Base-by-base conservation (phyloP, 1,284 basidiomycete genomes). In the Phellopilus nigrolimitatus region DNA sequence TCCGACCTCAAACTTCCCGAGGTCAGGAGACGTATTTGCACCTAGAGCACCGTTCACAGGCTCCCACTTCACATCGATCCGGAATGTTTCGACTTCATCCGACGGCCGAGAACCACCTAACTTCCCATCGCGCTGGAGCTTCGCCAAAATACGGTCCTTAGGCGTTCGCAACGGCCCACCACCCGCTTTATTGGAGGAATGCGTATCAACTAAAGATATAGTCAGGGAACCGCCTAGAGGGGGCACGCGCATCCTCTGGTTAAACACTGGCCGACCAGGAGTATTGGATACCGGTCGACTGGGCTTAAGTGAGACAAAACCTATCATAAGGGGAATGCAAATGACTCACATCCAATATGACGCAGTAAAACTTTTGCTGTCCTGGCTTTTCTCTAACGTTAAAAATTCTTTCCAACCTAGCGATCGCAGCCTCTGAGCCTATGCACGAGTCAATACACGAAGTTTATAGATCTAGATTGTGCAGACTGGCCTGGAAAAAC, bases 341-440 rank as follows among this genome's bases (percentile, higher is more conserved):
- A 31, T 19, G 8, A 66, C 85, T 57, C 60, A 89, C 86, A 84
- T 68, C 89, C 88, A 91, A 63, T 91, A 91, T 4, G 78, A 78
- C 10, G 80, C 74, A 3, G 72, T 76, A 60, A 91, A 70, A 1
- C 73, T 75, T 63, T 82, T 83, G 27, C 86, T 75, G 60, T 84
- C 76, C 39, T 75, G 71, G 4, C 71, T 75, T 72, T 89, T 80
- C 37, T 77, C 74, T 3, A 89, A 74, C 7, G 71, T 74, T 36
- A 90, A 64, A 63, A 79, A 83, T 19, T 90, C 79, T 3, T 76
- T 79, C 88, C 87, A 91, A 15, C 88, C 89, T 9, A 90, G 70
- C n/a, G 77, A 77, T 34, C 83, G 74, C 74, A 91, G 78, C 30
- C 84, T 74, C 60, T 80, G 70, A 3, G 84, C 85, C 83, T 88